These are phyloP conservation scores for Pezicula carpinea DNA, from an alignment of 2,329 filamentous ascomycete genomes.

Conservation along the genomic window DNA sequence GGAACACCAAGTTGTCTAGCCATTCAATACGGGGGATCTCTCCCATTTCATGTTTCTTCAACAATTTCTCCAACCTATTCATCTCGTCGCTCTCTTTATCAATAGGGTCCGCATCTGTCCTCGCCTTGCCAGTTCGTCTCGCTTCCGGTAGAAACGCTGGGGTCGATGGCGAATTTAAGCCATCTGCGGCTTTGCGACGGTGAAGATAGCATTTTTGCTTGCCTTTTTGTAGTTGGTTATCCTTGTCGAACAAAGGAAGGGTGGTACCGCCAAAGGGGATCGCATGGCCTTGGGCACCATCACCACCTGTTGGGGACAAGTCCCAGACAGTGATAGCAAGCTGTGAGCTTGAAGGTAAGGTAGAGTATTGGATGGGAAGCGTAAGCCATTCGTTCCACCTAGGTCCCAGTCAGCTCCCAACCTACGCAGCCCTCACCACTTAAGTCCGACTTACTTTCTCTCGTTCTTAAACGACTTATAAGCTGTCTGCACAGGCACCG, in stretches of 20 bases:
- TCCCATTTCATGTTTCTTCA: constrained; percentile 98
- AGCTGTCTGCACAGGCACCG: constrained; percentile 84
- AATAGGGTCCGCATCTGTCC: constrained; percentile 38
- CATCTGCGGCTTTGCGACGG: constrained; percentile 78
- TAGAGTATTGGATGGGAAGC: constrained; percentile 78
- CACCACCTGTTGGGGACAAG: constrained; percentile 71
- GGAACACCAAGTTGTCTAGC: constrained; percentile 92
- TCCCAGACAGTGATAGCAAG: constrained; percentile 96
- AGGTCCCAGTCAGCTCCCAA: constrained; percentile 15
- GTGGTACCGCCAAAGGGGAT: constrained; percentile 95
- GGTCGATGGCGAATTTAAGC: constrained; percentile 73
- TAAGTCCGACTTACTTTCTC: constrained; percentile 42
- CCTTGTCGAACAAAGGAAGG: constrained; percentile 82
- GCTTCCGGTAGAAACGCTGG: constrained; percentile 61
- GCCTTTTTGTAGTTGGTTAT: constrained; percentile 87
- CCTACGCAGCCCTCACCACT: background rate
- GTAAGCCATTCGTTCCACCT: constrained; percentile 97
- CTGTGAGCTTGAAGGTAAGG: constrained; percentile 74
- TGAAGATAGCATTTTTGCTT: constrained; percentile 87
- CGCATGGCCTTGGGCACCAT: constrained; percentile 67
- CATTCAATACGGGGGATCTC: constrained; percentile 91
- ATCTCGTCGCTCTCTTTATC: constrained; percentile 77
- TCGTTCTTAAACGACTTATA: constrained; percentile 86
- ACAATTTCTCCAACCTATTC: constrained; percentile 79
- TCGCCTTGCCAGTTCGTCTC: constrained; percentile 42